These are phyloP conservation scores for Aspergillus indologenus DNA, from an alignment of 495 filamentous ascomycete species.

Conservation along the genomic window DNA sequence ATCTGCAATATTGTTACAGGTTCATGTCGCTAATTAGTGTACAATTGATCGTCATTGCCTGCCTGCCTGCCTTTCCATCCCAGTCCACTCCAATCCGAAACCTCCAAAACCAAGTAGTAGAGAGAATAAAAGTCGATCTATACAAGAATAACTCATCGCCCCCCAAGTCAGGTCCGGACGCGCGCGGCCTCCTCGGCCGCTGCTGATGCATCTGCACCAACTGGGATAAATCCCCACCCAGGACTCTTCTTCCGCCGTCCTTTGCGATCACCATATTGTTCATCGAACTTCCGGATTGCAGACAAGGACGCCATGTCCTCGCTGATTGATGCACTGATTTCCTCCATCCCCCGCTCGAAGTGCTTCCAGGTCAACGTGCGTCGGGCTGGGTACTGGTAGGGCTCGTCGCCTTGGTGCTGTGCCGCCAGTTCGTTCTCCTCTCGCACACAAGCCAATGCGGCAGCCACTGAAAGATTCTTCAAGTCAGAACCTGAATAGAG, in stretches of 20 bases:
- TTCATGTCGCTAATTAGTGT: constrained; percentile 22
- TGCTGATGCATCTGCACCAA: constrained; percentile 21
- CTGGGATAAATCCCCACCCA: constrained; percentile 44
- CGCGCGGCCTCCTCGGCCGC: constrained; percentile 31
- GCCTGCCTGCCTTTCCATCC: constrained; percentile 11
- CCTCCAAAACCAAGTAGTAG: background rate
- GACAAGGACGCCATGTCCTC: constrained; percentile 88
- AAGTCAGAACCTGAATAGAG: constrained; percentile 97
- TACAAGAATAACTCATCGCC: background rate
- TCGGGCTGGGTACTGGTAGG: constrained; percentile 61
- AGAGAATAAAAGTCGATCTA: constrained; percentile 10
- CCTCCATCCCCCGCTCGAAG: constrained; percentile 80
- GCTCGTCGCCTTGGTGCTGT: constrained; percentile 45
- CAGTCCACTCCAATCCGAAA: constrained; percentile 6
- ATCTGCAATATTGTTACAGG: constrained; percentile 17
- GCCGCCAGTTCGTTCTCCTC: constrained; percentile 70
- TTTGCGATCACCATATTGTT: constrained; percentile 90
- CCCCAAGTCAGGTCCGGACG: constrained; percentile 35
- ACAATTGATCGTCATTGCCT: constrained; percentile 13
- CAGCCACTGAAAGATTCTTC: constrained; percentile 90
- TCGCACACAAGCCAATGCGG: constrained; percentile 82
- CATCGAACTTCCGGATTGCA: constrained; percentile 92
- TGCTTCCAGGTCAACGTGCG: constrained; percentile 64
- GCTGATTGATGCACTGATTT: constrained; percentile 88
- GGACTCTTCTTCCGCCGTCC: constrained; percentile 60